Evolutionary conservation across 208 protist species (phyloP).

Genomic region (Leishmania braziliensis): DNA sequence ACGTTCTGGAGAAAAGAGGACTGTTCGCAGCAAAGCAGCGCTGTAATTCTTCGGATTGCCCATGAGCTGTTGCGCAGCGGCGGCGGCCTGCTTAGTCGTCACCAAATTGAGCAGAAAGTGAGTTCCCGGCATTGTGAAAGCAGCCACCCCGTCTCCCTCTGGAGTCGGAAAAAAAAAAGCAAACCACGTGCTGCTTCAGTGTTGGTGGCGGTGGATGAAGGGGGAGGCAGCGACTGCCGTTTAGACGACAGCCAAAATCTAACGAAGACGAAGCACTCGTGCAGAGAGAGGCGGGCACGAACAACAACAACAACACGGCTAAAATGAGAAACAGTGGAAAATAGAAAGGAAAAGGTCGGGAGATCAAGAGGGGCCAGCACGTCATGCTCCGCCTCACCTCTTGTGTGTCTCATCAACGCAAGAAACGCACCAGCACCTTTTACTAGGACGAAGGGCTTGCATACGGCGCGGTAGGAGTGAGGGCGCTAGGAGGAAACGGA

Average conservation of each 20-base stretch:
- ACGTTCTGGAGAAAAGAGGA: conserved; percentile 58
- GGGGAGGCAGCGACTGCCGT: not conserved
- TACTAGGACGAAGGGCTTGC: not conserved
- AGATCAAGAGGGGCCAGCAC: not conserved
- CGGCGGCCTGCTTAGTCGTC: conserved; percentile 29
- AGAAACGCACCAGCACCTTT: not conserved
- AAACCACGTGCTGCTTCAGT: not conserved
- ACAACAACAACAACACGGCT: not conserved
- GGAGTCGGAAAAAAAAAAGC: not conserved
- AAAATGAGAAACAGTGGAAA: not conserved
- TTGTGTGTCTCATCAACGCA: not conserved
- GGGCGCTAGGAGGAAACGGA: not conserved
- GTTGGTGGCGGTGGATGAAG: not conserved
- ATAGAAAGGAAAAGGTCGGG: not conserved
- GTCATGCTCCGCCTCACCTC: not conserved
- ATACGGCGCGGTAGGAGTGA: too few relatives aligned
- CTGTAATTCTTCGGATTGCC: conserved; percentile 45
- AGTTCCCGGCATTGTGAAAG: conserved; percentile 21
- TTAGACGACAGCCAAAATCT: not conserved
- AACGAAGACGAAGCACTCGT: not conserved
- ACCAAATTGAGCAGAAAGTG: conserved; percentile 24
- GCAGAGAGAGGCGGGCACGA: not conserved
- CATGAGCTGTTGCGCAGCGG: conserved; percentile 49
- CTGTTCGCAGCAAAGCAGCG: conserved; percentile 48
- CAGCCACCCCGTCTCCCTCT: not conserved